Evolutionary conservation across 768 basidiomycete species (phyloP).

Genomic region (Obba rivulosa): DNA sequence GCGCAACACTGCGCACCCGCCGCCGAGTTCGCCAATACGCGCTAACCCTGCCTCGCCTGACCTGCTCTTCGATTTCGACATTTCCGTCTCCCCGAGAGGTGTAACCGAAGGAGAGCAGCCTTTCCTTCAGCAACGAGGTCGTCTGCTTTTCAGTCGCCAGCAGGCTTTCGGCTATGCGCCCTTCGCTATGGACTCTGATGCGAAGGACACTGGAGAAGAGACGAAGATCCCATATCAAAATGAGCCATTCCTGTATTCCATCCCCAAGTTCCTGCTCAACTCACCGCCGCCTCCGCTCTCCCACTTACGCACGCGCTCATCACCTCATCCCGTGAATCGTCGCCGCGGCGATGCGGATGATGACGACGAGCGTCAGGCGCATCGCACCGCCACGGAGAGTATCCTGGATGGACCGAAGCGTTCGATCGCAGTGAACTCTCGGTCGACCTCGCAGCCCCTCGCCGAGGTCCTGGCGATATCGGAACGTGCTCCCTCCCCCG

Average conservation of each 20-base stretch:
- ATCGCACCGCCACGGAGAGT: neutral
- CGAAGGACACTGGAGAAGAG: neutral
- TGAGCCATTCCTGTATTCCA: slow-evolving; percentile 8
- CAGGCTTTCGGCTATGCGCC: neutral
- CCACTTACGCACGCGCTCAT: neutral
- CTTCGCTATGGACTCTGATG: neutral
- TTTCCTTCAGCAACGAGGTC: slow-evolving; percentile 9
- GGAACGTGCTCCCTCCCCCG: neutral
- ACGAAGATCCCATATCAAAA: slow-evolving; percentile 1
- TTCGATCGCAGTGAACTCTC: neutral
- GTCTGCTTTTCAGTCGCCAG: slow-evolving; percentile 1
- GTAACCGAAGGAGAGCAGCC: neutral
- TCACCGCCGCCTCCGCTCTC: neutral
- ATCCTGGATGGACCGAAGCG: no score
- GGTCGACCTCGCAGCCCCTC: neutral
- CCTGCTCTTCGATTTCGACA: slow-evolving; percentile 14
- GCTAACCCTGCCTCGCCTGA: slow-evolving; percentile 9
- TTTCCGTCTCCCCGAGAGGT: slow-evolving; percentile 10
- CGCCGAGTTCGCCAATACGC: slow-evolving; percentile 8
- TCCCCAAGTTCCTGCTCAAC: slow-evolving; percentile 1
- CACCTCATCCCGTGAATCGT: neutral
- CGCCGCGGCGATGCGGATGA: neutral
- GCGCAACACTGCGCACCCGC: slow-evolving; percentile 2
- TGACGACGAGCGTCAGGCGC: no score
- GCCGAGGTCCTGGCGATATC: neutral